Evolutionary conservation across 352 stramenopile genomes (phyloP), one percentile per base, ranked within the genome.

Genomic region (Phytopythium boreale): DNA sequence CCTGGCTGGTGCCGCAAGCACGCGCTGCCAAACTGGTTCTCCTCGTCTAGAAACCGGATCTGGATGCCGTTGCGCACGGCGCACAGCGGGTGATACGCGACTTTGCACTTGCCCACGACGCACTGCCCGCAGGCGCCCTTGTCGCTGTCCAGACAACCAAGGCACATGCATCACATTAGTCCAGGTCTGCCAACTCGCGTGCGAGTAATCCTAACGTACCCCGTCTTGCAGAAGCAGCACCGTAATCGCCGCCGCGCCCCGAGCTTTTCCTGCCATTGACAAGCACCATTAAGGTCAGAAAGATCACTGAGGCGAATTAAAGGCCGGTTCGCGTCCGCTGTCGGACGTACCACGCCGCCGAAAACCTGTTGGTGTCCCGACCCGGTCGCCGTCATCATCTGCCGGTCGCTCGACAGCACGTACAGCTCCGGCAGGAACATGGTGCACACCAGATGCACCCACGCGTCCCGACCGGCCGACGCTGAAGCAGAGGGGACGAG

Each of bases 401-500:
- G 26, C 2, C 29, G 52, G 52, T 61, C 56, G 11, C 51, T 66
- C 15, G 59, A 27, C 26, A 74, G 68, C 19, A 93, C 51, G 55
- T 80, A 87, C 1, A 93, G 64, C 67, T 93, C 85, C 0, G 83
- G 83, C n/a, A 94, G 64, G 62, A 88, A 92, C 79, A 92, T 89
- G 55, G 82, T 83, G 72, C 86, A 94, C 0, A 79, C 72, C 59
- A 92, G 77, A 66, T 94, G 86, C 19, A 94, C 80, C 86, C 86
- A 94, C 31, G 75, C 63, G 43, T 76, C 74, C 5, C 47, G 24
- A 2, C 31, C 12, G 7, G 26, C n/a, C 4, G 63, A 20, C 2
- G 62, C 27, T 15, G 78, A 68, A 14, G 68, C 50, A 5, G 75
- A 82, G 12, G 77, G 79, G 11, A 80, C 72, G 49, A 92, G 70